phyloP scores from a whole-genome alignment of 768 basidiomycete species.

The Tylopilus plumbeoviolaceoides region DNA sequence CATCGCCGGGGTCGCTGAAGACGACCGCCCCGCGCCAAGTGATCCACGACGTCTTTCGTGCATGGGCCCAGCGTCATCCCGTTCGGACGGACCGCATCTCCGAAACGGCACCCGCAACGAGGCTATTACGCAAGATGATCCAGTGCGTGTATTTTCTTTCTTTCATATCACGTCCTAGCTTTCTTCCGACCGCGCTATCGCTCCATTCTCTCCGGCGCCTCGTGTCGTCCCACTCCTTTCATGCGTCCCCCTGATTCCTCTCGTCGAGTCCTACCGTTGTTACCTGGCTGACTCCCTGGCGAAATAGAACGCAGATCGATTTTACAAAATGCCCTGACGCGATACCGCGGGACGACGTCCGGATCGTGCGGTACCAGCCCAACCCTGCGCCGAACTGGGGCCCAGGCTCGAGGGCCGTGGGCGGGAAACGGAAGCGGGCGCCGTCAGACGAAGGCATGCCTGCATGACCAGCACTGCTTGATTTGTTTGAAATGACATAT shows the following conservation, averaged over 20 bases:
- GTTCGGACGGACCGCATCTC: constrained; percentile 82
- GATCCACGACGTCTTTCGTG: constrained; percentile 79
- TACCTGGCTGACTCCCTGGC: neutral
- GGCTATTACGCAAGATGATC: constrained; percentile 64
- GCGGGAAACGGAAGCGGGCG: constrained; percentile 33
- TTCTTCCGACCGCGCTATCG: too few relatives aligned
- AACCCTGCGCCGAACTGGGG: constrained; percentile 96
- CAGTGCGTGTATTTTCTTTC: constrained; percentile 42
- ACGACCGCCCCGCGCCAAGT: constrained; percentile 71
- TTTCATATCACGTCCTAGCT: too few relatives aligned
- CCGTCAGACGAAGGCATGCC: constrained; percentile 10
- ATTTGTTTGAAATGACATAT: too few relatives aligned
- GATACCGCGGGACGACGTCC: constrained; percentile 60
- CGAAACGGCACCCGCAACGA: constrained; percentile 63
- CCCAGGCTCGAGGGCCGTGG: constrained; percentile 62
- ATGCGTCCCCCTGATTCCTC: too few relatives aligned
- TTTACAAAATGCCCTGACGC: constrained; percentile 73
- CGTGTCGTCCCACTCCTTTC: too few relatives aligned
- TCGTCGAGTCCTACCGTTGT: too few relatives aligned
- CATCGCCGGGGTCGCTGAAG: constrained; percentile 84
- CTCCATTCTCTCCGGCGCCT: too few relatives aligned
- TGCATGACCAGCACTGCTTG: too few relatives aligned
- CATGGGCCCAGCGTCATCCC: constrained; percentile 79
- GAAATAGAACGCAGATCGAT: constrained; percentile 50
- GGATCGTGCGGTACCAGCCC: constrained; percentile 83